Conservation (phyloP, 768 basidiomycete species). For the Russula foetens region DNA sequence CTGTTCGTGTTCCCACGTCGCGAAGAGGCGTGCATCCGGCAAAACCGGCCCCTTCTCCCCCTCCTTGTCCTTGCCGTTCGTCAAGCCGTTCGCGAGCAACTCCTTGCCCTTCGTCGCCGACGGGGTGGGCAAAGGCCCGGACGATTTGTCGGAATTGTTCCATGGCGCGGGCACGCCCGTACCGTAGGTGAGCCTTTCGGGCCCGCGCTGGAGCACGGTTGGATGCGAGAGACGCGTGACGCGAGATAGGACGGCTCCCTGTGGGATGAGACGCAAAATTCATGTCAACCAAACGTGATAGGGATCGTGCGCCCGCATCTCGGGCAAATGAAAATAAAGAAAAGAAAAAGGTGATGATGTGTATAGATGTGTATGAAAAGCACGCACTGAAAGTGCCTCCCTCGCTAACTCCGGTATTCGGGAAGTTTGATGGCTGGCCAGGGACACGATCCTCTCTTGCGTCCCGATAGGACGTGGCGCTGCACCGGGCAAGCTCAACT, state of each 20-base stretch:
- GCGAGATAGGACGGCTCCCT: constrained; percentile 50
- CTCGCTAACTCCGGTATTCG: constrained; percentile 61
- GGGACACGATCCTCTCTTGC: constrained; percentile 49
- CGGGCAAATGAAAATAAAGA: background rate
- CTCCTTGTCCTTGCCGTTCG: constrained; percentile 25
- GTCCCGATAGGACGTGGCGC: constrained; percentile 35
- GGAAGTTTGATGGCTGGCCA: constrained; percentile 55
- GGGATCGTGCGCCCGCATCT: background rate
- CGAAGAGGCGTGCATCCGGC: constrained; percentile 41
- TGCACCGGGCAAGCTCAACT: constrained; percentile 33
- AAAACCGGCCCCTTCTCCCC: constrained; percentile 27
- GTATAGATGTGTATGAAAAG: background rate
- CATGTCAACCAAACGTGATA: background rate
- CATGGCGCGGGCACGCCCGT: constrained; percentile 35
- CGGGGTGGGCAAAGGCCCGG: constrained; percentile 18
- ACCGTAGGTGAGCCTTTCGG: constrained; percentile 35
- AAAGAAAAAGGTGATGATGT: too few relatives aligned
- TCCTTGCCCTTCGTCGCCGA: constrained; percentile 23
- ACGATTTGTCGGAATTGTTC: constrained; percentile 34
- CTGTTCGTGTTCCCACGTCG: constrained; percentile 43
- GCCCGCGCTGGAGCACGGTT: constrained; percentile 46
- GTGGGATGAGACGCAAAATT: background rate
- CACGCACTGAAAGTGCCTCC: constrained; percentile 56
- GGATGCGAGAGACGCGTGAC: constrained; percentile 61
- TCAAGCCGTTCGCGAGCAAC: constrained; percentile 19